A percentile compares a stretch with the other conserved stretches of the same genome.
These are phyloP conservation scores for Melanopsichium pennsylvanicum DNA, from an alignment of 1,284 basidiomycete genomes.

Conservation along the genomic window DNA sequence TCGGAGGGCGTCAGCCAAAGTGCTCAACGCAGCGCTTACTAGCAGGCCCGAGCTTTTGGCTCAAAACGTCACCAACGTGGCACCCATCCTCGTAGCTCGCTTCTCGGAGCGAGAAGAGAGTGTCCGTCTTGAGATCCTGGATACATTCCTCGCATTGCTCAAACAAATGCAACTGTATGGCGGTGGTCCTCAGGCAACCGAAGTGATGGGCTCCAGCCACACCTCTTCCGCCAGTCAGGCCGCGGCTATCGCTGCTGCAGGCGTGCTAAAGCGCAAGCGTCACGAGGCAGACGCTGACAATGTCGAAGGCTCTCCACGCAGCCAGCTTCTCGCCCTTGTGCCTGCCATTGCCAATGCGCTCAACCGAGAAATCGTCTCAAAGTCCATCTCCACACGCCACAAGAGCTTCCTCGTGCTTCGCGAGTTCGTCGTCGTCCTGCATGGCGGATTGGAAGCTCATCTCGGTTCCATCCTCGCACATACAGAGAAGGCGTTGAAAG, in stretches of 20 bases:
- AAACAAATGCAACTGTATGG: conserved; percentile 75
- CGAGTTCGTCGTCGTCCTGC: conserved; percentile 79
- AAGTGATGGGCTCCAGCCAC: conserved; percentile 69
- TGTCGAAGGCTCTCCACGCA: conserved; percentile 30
- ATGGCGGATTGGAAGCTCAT: conserved; percentile 81
- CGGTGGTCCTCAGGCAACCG: conserved; percentile 70
- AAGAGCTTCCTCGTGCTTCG: conserved; percentile 83
- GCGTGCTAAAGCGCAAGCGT: conserved; percentile 65
- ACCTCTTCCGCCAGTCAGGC: conserved; percentile 25
- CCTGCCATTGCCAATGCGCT: conserved; percentile 81
- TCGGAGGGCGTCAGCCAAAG: conserved; percentile 87
- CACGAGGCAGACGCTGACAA: conserved; percentile 48
- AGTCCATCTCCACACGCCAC: conserved; percentile 83
- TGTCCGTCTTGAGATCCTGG: conserved; percentile 91
- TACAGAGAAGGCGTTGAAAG: conserved; percentile 66
- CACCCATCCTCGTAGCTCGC: conserved; percentile 84
- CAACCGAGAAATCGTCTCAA: conserved; percentile 83
- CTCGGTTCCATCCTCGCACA: conserved; percentile 70
- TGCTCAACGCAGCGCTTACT: conserved; percentile 82
- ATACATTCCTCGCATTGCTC: conserved; percentile 81
- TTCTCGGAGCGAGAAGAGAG: conserved; percentile 95
- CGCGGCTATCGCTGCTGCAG: conserved; percentile 47
- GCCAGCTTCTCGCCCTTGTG: conserved; percentile 72
- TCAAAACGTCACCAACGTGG: conserved; percentile 81
- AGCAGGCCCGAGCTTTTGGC: conserved; percentile 86